phyloP scores from a whole-genome alignment of 1,139 yeast species.

The Candida tunisiensis region DNA sequence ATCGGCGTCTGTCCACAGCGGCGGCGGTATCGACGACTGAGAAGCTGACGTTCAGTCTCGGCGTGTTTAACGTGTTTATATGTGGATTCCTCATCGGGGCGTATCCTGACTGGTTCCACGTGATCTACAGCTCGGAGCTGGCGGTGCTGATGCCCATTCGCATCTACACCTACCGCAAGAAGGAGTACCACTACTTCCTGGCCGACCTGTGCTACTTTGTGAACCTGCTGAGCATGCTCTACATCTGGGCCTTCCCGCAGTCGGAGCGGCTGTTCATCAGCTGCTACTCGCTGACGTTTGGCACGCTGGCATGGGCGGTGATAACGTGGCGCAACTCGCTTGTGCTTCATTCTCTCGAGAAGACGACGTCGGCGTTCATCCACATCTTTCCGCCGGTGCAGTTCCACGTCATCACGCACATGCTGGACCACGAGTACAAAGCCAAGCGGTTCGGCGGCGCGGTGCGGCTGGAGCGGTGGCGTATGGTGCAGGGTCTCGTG shows the following conservation, averaged over 20 bases:
- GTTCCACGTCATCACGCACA: conserved; percentile 77
- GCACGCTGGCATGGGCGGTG: conserved; percentile 86
- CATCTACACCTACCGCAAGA: conserved; percentile 65
- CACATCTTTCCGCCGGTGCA: conserved; percentile 86
- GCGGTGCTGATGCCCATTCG: conserved; percentile 66
- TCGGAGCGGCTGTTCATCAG: conserved; percentile 59
- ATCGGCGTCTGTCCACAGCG: conserved; percentile 29
- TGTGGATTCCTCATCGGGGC: conserved; percentile 68
- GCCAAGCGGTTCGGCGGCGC: conserved; percentile 65
- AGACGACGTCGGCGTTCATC: conserved; percentile 83
- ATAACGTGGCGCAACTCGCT: conserved; percentile 92
- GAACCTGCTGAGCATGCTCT: conserved; percentile 48
- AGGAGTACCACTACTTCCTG: conserved; percentile 66
- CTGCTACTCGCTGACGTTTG: conserved; percentile 76
- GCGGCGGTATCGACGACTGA: conserved; percentile 42
- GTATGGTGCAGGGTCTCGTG: conserved; percentile 50
- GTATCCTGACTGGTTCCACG: conserved; percentile 61
- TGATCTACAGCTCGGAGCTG: conserved; percentile 51
- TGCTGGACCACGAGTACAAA: conserved; percentile 40
- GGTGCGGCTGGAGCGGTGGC: conserved; percentile 47
- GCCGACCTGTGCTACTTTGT: conserved; percentile 94
- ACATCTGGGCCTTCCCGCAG: conserved; percentile 69
- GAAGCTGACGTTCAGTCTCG: conserved; percentile 63
- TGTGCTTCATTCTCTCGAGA: conserved; percentile 81
- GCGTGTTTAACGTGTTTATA: conserved; percentile 50